These are phyloP conservation scores for Coniochaeta sp. DNA, from an alignment of 2,329 filamentous ascomycete genomes.

Conservation along the genomic window DNA sequence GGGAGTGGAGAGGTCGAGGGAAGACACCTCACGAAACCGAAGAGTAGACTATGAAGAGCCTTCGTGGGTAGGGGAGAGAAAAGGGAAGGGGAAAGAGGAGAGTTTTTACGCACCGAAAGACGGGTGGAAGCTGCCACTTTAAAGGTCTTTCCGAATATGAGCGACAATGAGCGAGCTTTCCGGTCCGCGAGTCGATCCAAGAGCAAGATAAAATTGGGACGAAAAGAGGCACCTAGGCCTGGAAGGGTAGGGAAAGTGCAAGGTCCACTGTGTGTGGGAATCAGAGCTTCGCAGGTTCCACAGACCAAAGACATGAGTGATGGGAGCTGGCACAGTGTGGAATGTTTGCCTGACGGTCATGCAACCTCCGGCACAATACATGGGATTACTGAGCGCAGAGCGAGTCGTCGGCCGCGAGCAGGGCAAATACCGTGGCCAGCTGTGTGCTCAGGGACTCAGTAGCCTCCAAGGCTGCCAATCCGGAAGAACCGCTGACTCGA, in stretches of 20 bases:
- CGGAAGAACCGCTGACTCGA: background rate
- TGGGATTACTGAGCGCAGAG: background rate
- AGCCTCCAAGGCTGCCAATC: background rate
- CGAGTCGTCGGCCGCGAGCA: background rate
- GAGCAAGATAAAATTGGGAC: background rate
- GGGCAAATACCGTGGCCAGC: background rate
- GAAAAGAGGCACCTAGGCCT: background rate
- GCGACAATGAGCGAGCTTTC: constrained; percentile 2
- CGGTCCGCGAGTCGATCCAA: background rate
- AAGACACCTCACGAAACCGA: constrained; percentile 40
- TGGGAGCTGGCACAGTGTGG: background rate
- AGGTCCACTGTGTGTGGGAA: background rate
- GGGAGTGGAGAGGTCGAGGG: constrained; percentile 12
- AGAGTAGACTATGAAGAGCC: constrained; percentile 34
- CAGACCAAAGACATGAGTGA: background rate
- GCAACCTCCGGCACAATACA: background rate
- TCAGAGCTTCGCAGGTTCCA: background rate
- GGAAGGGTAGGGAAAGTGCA: background rate
- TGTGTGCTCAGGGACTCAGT: no score
- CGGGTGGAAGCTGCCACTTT: constrained; percentile 3
- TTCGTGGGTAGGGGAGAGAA: constrained; percentile 40
- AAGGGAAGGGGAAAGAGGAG: constrained; percentile 14
- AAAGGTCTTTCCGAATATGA: constrained; percentile 3
- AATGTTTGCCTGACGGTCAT: background rate
- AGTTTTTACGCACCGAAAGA: constrained; percentile 3